phyloP scores from a whole-genome alignment of 1,139 yeast genomes.

The Magnusiomyces sp. region DNA sequence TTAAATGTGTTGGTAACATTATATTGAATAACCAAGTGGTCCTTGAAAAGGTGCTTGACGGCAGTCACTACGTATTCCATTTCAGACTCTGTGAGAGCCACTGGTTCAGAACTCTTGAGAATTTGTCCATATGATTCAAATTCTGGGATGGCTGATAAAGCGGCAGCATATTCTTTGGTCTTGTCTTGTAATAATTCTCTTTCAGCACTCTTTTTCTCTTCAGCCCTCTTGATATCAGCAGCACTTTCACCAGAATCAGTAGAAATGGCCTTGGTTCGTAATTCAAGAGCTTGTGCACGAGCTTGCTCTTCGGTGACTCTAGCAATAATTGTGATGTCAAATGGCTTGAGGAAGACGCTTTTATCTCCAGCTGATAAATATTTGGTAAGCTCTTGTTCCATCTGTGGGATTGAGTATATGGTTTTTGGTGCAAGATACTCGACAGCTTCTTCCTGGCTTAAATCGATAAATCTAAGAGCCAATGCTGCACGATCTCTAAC shows the following conservation, averaged over 20 bases:
- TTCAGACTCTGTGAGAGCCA: conserved; percentile 80
- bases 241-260: conserved; percentile 15
- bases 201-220: conserved; percentile 32
- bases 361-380: conserved; percentile 56
- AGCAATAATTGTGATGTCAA: conserved; percentile 63
- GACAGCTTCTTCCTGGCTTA: conserved; percentile 40
- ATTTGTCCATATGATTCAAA: conserved; percentile 63
- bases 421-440: conserved; percentile 57
- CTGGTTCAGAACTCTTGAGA: conserved; percentile 59
- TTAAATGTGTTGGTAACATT: conserved; percentile 78
- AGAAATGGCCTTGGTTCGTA: conserved; percentile 27
- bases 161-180: conserved; percentile 59
- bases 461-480: conserved; percentile 58
- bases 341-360: conserved; percentile 52
- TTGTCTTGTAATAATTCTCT: conserved; percentile 26
- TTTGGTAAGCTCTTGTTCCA: conserved; percentile 67
- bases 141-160: conserved; percentile 59
- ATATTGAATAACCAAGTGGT: conserved; percentile 76
- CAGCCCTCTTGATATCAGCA: conserved; percentile 17
- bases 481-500: conserved; percentile 97
- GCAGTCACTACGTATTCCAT: conserved; percentile 88
- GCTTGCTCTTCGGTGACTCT: conserved; percentile 55
- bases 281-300: conserved; percentile 46
- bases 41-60: conserved; percentile 70
- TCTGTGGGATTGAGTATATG: conserved; percentile 61